Evolutionary conservation across 805 yeast genomes (phyloP).

Genomic region (Ogataea naganishii): DNA sequence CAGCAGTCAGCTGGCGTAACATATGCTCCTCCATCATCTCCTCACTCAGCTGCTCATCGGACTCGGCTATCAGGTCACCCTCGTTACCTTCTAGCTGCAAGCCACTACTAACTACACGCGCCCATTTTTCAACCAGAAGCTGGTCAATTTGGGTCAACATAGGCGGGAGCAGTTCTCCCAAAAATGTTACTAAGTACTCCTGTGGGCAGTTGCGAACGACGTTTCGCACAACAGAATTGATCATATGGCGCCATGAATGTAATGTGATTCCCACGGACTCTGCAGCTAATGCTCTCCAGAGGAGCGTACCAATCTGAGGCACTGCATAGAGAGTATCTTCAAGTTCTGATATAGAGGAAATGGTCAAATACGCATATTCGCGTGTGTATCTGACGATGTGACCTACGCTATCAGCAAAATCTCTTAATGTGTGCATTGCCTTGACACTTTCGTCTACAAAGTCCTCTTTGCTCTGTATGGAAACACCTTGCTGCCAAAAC

Average conservation of each 20-base stretch:
- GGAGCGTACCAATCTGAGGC: slow-evolving; percentile 65
- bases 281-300: slow-evolving; percentile 86
- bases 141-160: slow-evolving; percentile 66
- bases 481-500: slow-evolving; percentile 98
- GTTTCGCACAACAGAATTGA: slow-evolving; percentile 79
- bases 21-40: slow-evolving; percentile 98
- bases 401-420: slow-evolving; percentile 96
- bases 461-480: slow-evolving; percentile 87
- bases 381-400: slow-evolving; percentile 92
- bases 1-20: slow-evolving; percentile 86
- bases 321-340: slow-evolving; percentile 85
- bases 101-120: slow-evolving; percentile 48
- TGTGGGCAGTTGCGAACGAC: slow-evolving; percentile 85
- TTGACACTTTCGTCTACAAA: slow-evolving; percentile 90
- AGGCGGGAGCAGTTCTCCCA: slow-evolving; percentile 72
- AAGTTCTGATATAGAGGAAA: slow-evolving; percentile 81
- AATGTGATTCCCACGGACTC: slow-evolving; percentile 79
- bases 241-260: slow-evolving; percentile 97
- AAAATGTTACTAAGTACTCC: slow-evolving; percentile 54
- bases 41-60: slow-evolving; percentile 82
- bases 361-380: slow-evolving; percentile 86
- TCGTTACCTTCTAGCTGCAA: slow-evolving; percentile 42
- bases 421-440: slow-evolving; percentile 89
- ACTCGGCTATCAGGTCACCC: slow-evolving; percentile 28
- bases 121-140: slow-evolving; percentile 74